These are phyloP conservation scores for Angophora floribunda DNA, from an alignment of 345 rosid species.

Conservation along the genomic window DNA sequence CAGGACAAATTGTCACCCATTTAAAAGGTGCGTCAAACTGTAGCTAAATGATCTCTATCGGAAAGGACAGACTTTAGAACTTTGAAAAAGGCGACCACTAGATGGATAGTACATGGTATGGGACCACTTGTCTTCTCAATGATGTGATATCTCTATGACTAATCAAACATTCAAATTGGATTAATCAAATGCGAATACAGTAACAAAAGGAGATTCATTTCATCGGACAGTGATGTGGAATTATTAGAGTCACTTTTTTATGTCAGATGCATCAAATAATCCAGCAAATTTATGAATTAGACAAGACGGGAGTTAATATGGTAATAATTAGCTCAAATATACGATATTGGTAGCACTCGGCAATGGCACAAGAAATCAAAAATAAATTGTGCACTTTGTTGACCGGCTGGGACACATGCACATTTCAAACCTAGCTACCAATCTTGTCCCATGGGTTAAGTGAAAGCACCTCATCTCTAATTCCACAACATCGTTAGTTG, in stretches of 20 bases:
- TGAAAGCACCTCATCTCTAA: background rate
- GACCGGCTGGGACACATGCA: background rate
- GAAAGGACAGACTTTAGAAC: no score
- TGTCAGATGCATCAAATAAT: no score
- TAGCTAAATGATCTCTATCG: no score
- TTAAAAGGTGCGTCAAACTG: no score
- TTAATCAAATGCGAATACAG: no score
- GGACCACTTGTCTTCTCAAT: background rate
- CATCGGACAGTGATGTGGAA: background rate
- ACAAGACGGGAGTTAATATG: background rate
- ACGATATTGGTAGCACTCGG: background rate
- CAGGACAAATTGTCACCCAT: no score
- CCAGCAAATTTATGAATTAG: no score
- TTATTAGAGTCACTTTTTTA: background rate
- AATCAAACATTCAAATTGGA: no score
- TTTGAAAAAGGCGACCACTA: no score
- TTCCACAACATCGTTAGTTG: no score
- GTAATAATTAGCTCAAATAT: no score
- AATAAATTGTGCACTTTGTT: background rate
- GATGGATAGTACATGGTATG: background rate
- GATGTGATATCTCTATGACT: no score
- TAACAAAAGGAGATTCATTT: background rate
- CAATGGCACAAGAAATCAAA: background rate
- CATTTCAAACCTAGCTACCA: background rate
- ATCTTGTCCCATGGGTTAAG: background rate